A percentile compares a stretch with the other conserved stretches of the same genome.
Conservation (phyloP, 2,329 filamentous ascomycete species). For the Plenodomus tracheiphilus region DNA sequence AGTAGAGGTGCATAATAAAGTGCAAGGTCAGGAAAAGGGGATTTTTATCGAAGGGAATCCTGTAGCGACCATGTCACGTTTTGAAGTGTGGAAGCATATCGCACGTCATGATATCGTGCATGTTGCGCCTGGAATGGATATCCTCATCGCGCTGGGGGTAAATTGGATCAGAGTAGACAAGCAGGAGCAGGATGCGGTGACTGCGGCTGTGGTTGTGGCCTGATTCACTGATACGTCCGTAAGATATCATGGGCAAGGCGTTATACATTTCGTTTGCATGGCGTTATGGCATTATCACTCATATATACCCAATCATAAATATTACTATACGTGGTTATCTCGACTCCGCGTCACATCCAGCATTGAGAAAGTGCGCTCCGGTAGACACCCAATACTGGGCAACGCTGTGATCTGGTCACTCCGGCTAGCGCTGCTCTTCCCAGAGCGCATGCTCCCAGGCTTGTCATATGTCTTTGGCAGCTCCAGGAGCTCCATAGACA, state of each 20-base stretch:
- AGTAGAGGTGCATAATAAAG: constrained; percentile 17
- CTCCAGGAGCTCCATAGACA: constrained; percentile 1
- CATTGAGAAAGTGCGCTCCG: constrained; percentile 13
- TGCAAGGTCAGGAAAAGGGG: constrained; percentile 17
- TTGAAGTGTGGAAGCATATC: constrained; percentile 10
- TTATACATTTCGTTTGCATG: background rate
- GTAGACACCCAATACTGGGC: constrained; percentile 19
- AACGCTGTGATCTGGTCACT: constrained; percentile 15
- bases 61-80: constrained; percentile 11
- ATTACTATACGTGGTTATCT: background rate
- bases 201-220: constrained; percentile 1
- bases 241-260: too few relatives aligned
- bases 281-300: background rate
- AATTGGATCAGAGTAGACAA: constrained; percentile 18
- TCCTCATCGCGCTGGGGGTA: constrained; percentile 22
- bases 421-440: background rate
- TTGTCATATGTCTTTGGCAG: background rate
- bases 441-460: background rate
- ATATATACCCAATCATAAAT: background rate
- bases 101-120: constrained; percentile 12
- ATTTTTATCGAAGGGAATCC: constrained; percentile 17
- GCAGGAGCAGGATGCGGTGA: constrained; percentile 12
- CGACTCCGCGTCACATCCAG: constrained; percentile 1
- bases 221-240: too few relatives aligned
- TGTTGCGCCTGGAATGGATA: constrained; percentile 25